A percentile compares a stretch with the other conserved stretches of the same genome.
Conservation (phyloP, 148 eudicot species). For the Fagopyrum homotropicum region DNA sequence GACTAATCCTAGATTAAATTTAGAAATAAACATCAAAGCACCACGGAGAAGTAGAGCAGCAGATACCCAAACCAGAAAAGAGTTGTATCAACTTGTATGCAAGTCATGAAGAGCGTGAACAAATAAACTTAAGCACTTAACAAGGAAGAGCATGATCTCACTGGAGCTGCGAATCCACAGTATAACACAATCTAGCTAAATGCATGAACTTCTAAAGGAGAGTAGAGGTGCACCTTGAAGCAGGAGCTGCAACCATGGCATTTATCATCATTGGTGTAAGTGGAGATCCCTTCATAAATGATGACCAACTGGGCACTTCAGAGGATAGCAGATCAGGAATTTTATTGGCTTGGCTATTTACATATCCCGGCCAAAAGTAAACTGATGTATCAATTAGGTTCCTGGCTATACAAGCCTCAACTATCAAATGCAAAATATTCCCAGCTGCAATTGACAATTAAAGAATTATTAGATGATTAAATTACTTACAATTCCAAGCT, state of each 20-base stretch:
- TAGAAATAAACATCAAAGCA: too few relatives aligned
- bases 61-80: too few relatives aligned
- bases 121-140: background rate
- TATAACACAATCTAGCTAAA: background rate
- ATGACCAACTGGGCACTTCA: conserved; percentile 81
- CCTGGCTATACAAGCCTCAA: conserved; percentile 90
- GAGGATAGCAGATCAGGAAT: conserved; percentile 49
- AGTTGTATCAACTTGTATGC: background rate
- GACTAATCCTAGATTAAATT: too few relatives aligned
- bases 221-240: conserved; percentile 63
- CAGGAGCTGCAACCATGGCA: conserved; percentile 78
- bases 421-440: conserved; percentile 78
- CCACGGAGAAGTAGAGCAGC: too few relatives aligned
- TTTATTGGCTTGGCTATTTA: conserved; percentile 48
- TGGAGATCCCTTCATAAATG: conserved; percentile 76
- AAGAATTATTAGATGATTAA: background rate
- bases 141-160: background rate
- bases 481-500: background rate
- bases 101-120: background rate
- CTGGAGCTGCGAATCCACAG: background rate
- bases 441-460: conserved; percentile 60
- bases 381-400: conserved; percentile 82
- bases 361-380: conserved; percentile 93
- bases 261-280: conserved; percentile 61
- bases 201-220: background rate